Conservation (phyloP, 805 yeast species). For the Priceomyces carsonii region DNA sequence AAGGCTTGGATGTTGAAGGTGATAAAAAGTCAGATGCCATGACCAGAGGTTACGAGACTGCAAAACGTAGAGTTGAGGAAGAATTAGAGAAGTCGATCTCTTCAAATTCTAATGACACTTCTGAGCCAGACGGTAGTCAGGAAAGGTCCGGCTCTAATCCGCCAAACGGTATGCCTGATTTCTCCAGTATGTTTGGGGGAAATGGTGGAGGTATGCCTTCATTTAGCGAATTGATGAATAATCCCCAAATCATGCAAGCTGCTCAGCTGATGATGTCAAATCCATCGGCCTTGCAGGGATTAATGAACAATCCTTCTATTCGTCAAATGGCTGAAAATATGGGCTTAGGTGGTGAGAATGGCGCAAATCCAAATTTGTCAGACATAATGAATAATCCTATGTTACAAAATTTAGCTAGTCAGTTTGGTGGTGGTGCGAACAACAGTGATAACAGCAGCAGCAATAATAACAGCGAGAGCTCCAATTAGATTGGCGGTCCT, state of each 20-base stretch:
- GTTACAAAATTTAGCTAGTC: constrained; percentile 68
- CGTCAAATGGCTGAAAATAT: constrained; percentile 81
- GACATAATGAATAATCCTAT: constrained; percentile 82
- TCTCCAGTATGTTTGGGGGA: constrained; percentile 69
- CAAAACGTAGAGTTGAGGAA: constrained; percentile 82
- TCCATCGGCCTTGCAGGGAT: constrained; percentile 70
- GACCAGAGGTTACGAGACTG: constrained; percentile 92
- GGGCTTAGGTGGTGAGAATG: constrained; percentile 55
- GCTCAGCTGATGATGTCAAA: constrained; percentile 87
- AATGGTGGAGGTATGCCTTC: constrained; percentile 76
- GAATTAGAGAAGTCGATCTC: constrained; percentile 49
- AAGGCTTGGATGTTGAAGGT: constrained; percentile 87
- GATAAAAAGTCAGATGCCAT: constrained; percentile 81
- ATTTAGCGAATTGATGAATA: constrained; percentile 70
- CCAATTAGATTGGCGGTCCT: background rate
- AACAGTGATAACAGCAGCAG: constrained; percentile 4
- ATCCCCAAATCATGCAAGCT: constrained; percentile 90
- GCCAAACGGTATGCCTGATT: constrained; percentile 60
- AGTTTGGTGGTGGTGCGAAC: constrained; percentile 57
- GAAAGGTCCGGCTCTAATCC: too few species aligned
- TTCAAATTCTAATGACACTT: background rate
- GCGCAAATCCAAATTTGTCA: constrained; percentile 53
- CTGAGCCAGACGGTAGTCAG: constrained; percentile 7
- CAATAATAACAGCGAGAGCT: too few species aligned
- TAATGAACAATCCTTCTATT: constrained; percentile 79